Base-by-base conservation (phyloP, 179 eudicot genomes). In the Pouteria campechiana region DNA sequence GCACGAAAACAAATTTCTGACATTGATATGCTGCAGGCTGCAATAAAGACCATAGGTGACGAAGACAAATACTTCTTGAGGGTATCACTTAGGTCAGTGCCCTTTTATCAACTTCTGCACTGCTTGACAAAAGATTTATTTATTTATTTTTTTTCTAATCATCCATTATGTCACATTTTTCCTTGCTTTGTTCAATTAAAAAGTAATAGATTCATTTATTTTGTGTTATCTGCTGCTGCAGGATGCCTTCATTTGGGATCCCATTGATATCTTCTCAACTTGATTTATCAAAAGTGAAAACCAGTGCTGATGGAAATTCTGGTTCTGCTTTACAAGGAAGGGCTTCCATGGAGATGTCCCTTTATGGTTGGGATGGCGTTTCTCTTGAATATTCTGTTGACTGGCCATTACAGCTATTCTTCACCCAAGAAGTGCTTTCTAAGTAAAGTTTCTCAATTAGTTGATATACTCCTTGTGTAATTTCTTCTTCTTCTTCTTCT, bases 301-400 rank as follows among this genome's bases (percentile, higher is more conserved):
- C 55, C 34, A 50, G 53, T 43, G 11, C 33, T 22, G 76, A 75
- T 54, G 81, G 83, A 50, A 89, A 61, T 47, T 56, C 68, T 6
- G 61, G 61, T 57, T 60, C 55, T 42, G 64, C 58, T 14, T n/a
- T n/a, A n/a, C n/a, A n/a, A n/a, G 65, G 78, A 58, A 74, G 60
- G 55, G 40, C 66, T 53, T 33, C 79, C 12, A 40, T 69, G 15
- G 93, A 81, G 54, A 60, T 61, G 56, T 72, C 75, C 31, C 60
- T 75, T 58, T 93, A 87, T 80, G 96, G 96, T 46, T 92, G 99
- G 99, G 94, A 83, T 80, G 86, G 88, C 17, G 80, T 92, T 45
- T 60, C 92, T 48, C 93, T 92, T 57, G 94, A 83, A 64, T 92
- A 92, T 72, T 77, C 93, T 37, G 66, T 92, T 55, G 86, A 92